A percentile compares a stretch with the other conserved stretches of the same genome.
These are phyloP conservation scores for Parsonsia alboflavescens DNA, from an alignment of 257 asterid genomes.

Conservation along the genomic window DNA sequence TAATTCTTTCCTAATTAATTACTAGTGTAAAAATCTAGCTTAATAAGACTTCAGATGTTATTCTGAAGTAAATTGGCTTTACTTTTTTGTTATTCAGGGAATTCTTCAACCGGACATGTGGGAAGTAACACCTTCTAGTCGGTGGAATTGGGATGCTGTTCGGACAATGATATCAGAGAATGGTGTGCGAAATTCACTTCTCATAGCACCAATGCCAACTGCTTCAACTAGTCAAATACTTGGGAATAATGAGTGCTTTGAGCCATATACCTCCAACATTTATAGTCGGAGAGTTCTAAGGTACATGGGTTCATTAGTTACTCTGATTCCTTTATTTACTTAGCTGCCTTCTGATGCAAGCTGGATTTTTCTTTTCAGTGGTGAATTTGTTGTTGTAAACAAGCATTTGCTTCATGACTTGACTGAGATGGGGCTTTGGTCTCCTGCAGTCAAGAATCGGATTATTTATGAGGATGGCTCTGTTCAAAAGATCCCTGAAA, in stretches of 20 bases:
- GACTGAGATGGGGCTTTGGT: conserved; percentile 94
- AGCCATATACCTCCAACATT: conserved; percentile 92
- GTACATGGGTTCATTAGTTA: conserved; percentile 23
- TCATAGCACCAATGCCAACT: conserved; percentile 97
- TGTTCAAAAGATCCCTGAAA: conserved; percentile 71
- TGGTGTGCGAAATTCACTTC: conserved; percentile 91
- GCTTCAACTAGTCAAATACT: conserved; percentile 99
- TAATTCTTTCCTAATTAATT: background rate
- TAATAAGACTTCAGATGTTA: background rate
- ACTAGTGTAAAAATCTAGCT: background rate
- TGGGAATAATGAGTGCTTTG: conserved; percentile 96
- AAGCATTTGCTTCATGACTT: conserved; percentile 90
- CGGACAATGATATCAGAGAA: conserved; percentile 50
- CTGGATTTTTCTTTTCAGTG: conserved; percentile 37
- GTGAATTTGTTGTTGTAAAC: conserved; percentile 98
- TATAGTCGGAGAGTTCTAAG: conserved; percentile 92
- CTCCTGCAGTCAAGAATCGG: conserved; percentile 72
- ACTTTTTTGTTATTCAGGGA: conserved; percentile 45
- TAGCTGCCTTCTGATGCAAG: conserved; percentile 1
- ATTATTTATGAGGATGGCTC: conserved; percentile 87
- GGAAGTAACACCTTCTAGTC: conserved; percentile 71
- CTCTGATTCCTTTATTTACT: background rate
- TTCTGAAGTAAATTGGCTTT: background rate
- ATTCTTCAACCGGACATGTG: conserved; percentile 96
- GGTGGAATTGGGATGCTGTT: conserved; percentile 90